These are phyloP conservation scores for Blakeslea trispora DNA, from an alignment of 371 early-diverging fungal genomes.

Conservation along the genomic window DNA sequence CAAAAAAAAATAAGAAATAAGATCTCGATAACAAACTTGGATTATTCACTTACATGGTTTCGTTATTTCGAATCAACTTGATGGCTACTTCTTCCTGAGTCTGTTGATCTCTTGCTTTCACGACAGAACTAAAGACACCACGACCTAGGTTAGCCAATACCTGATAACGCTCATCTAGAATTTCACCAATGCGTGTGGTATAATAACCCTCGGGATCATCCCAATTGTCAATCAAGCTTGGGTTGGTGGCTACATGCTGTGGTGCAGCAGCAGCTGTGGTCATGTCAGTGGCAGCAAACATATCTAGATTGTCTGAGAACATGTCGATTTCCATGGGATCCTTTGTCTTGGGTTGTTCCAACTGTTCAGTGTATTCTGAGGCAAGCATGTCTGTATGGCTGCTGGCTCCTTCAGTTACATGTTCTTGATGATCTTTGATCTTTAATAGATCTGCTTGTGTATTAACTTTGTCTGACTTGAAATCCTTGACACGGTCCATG, in stretches of 20 bases:
- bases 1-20: conserved; percentile 1
- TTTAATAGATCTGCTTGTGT: conserved; percentile 56
- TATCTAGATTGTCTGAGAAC: conserved; percentile 74
- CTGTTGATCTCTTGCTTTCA: conserved; percentile 76
- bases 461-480: too few relatives aligned
- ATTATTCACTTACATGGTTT: conserved; percentile 74
- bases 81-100: conserved; percentile 89
- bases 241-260: conserved; percentile 41
- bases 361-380: conserved; percentile 58
- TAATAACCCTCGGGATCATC: conserved; percentile 98
- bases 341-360: conserved; percentile 28
- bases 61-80: conserved; percentile 94
- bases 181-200: conserved; percentile 86
- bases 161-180: conserved; percentile 79
- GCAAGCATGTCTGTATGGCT: conserved; percentile 66
- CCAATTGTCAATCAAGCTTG: conserved; percentile 82
- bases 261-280: conserved; percentile 17
- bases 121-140: conserved; percentile 95
- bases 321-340: conserved; percentile 70
- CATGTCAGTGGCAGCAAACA: conserved; percentile 39
- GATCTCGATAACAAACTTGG: not conserved
- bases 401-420: conserved; percentile 25
- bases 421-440: conserved; percentile 55
- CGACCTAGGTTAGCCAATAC: conserved; percentile 85
- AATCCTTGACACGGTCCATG: conserved; percentile 48